A percentile compares a stretch with the other conserved stretches of the same genome.
These are phyloP conservation scores for Pisolithus albus DNA, from an alignment of 768 basidiomycete genomes.

Conservation along the genomic window DNA sequence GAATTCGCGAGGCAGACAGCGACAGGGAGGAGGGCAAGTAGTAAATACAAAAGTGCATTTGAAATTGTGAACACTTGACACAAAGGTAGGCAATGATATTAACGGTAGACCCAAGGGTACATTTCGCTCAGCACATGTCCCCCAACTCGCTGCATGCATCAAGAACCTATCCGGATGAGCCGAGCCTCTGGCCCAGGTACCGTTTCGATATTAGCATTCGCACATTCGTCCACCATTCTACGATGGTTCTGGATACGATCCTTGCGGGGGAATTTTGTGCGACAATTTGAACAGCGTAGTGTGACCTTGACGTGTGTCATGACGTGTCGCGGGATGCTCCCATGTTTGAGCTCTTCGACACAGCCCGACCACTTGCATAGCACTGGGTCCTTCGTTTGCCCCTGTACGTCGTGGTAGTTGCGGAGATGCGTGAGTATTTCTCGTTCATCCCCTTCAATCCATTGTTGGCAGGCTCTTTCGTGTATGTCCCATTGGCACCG, in stretches of 20 bases:
- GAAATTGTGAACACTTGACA: neutral
- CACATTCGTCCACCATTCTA: neutral
- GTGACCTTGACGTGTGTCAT: constrained; percentile 2
- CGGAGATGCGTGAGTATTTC: constrained; percentile 3
- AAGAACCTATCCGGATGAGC: neutral
- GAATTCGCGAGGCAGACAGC: too few species aligned
- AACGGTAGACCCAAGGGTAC: neutral
- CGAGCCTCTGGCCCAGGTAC: neutral
- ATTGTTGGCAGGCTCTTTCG: neutral
- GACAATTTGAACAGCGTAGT: neutral
- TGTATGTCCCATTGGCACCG: neutral
- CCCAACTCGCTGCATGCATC: too few species aligned
- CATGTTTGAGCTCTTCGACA: neutral
- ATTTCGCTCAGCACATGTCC: neutral
- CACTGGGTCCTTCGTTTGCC: neutral
- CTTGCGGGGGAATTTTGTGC: neutral
- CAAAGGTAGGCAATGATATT: neutral
- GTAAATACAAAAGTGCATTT: neutral
- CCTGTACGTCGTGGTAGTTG: neutral
- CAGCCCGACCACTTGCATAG: constrained; percentile 1
- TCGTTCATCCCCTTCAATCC: constrained; percentile 2
- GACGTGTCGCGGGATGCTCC: constrained; percentile 3
- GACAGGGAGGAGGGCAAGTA: neutral
- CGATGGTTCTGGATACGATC: neutral
- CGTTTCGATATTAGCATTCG: neutral